Conservation (phyloP, 2,329 filamentous ascomycete genomes). For the Pestalotiopsis sp. region DNA sequence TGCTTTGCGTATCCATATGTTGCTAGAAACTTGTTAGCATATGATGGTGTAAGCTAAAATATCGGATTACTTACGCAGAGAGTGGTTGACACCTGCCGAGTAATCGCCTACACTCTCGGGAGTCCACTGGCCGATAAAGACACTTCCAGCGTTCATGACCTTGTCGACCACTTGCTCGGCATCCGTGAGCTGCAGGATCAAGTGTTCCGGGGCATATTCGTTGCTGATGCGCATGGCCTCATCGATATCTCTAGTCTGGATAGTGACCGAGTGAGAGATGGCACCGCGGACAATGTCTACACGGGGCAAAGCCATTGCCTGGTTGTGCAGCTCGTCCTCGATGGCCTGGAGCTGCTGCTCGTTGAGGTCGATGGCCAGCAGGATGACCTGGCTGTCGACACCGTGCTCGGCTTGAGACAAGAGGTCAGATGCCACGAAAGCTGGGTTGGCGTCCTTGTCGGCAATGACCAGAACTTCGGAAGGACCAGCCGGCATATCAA, state of each 20-base stretch:
- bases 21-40: conserved; percentile 52
- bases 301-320: conserved; percentile 83
- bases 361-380: conserved; percentile 79
- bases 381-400: conserved; percentile 90
- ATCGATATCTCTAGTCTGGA: conserved; percentile 68
- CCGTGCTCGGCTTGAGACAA: conserved; percentile 96
- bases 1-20: conserved; percentile 98
- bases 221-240: conserved; percentile 86
- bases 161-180: conserved; percentile 72
- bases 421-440: conserved; percentile 93
- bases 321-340: conserved; percentile 85
- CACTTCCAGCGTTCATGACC: conserved; percentile 91
- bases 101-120: conserved; percentile 98
- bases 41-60: conserved; percentile 1
- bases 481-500: conserved; percentile 97
- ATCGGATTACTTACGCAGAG: conserved; percentile 71
- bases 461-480: conserved; percentile 97
- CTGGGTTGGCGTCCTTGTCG: conserved; percentile 83
- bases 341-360: conserved; percentile 77
- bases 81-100: conserved; percentile 97
- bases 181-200: conserved; percentile 86
- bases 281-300: conserved; percentile 91
- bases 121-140: conserved; percentile 95
- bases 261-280: conserved; percentile 88
- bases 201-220: conserved; percentile 90